phyloP scores from a whole-genome alignment of 2,329 filamentous ascomycete genomes.

The Trichothecium roseum region DNA sequence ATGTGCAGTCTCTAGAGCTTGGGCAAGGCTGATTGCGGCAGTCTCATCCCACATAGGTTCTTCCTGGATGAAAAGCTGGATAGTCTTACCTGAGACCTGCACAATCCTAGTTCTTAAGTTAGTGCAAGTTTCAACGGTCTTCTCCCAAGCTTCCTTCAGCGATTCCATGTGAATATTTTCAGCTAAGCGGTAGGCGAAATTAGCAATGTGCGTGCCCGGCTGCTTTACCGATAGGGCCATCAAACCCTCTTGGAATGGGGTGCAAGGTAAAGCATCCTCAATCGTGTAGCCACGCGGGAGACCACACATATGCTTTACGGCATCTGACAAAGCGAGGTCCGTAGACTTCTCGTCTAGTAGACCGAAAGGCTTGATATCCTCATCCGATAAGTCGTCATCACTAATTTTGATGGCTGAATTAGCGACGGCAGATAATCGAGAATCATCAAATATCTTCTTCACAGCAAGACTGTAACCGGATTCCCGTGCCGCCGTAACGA shows the following conservation, averaged over 20 bases:
- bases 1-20: neutral
- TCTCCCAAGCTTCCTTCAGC: conserved; percentile 3
- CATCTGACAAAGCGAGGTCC: neutral
- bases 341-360: conserved; percentile 4
- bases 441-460: neutral
- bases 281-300: conserved; percentile 8
- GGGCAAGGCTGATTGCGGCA: neutral
- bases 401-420: too few species aligned
- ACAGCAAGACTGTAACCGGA: neutral
- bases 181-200: conserved; percentile 9
- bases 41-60: neutral
- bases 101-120: conserved; percentile 11
- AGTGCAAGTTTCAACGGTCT: conserved; percentile 2
- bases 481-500: conserved; percentile 1
- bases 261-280: conserved; percentile 38
- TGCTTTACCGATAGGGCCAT: conserved; percentile 30
- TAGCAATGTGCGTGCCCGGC: neutral
- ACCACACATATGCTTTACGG: too few species aligned
- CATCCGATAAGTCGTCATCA: too few species aligned
- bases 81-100: conserved; percentile 3
- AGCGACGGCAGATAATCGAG: neutral
- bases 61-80: conserved; percentile 6
- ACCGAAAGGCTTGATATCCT: neutral
- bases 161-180: conserved; percentile 18
- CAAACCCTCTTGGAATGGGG: conserved; percentile 36